Base-by-base conservation (phyloP, 2,329 filamentous ascomycete species). In the Epichloe hybrida region DNA sequence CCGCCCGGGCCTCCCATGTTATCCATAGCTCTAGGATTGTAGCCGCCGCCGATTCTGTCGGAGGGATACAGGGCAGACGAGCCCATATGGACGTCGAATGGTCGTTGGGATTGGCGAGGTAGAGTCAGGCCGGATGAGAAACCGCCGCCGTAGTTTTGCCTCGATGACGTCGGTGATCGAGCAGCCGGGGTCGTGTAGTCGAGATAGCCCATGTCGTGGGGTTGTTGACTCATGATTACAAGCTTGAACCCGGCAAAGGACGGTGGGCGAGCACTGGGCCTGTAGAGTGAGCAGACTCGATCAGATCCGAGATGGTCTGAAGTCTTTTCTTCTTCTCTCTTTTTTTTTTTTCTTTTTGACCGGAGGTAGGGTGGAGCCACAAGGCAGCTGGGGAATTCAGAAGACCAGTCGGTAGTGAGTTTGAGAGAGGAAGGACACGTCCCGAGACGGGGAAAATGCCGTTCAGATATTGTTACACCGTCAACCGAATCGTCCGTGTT, bases 11-110 rank as follows among this genome's bases (percentile, higher is more conserved):
- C 57, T 56, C 67, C 58, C 64, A 75, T 67, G 60, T 66, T 65
- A 52, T 73, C 77, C 59, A 79, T 75, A 52, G 74, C 77, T 56
- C 87, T 84, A 49, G 72, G 72, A 51, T 75, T 79, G 59, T 69
- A 71, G 74, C 74, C 62, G 72, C 78, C 58, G 73, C 73, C 65
- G 73, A 81, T 68, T 73, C 85, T 68, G 68, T 93, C 87, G 48
- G 78, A 74, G 15, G 75, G 73, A 67, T 91, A 95, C 49, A 90
- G 73, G 52, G 79, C 80, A 47, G 81, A 77, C 0, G 71, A 70
- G 41, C 67, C 68, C 62, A 88, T 76, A 51, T 81, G 80, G 54
- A 76, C 79, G 62, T 95, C 88, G 64, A 90, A 87, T 58, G 86
- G 85, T 59, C 88, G 80, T 59, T 88, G 90, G 42, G 81, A 73